Percentiles rank a stretch among this genome's conserved stretches.
Conservation (phyloP, 768 basidiomycete genomes). For the Hygrocybe coccinea region DNA sequence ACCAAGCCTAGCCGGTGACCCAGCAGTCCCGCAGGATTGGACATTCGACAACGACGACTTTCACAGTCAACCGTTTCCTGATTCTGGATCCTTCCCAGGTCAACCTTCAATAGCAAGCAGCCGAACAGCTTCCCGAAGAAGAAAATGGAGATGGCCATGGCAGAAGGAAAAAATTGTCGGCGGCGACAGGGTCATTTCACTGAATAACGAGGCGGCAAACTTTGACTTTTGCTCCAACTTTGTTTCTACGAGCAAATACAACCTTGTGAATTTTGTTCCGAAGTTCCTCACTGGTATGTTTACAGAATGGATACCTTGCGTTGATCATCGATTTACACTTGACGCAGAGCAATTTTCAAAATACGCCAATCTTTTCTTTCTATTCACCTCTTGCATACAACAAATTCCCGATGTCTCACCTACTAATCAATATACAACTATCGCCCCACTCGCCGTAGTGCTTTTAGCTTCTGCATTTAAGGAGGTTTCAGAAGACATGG, state of each 20-base stretch:
- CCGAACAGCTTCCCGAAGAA: conserved; percentile 23
- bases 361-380: conserved; percentile 97
- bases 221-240: conserved; percentile 72
- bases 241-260: conserved; percentile 95
- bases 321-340: conserved; percentile 9
- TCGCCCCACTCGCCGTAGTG: conserved; percentile 83
- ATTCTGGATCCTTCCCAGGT: conserved; percentile 39
- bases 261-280: conserved; percentile 76
- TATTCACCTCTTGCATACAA: conserved; percentile 95
- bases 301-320: background rate
- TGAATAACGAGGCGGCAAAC: conserved; percentile 72
- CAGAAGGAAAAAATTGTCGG: conserved; percentile 55
- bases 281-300: conserved; percentile 86
- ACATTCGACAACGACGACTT: conserved; percentile 65
- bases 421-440: conserved; percentile 92
- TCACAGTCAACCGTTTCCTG: conserved; percentile 40
- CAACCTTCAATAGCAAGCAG: conserved; percentile 16
- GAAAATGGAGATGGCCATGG: conserved; percentile 84
- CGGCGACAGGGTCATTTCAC: conserved; percentile 75
- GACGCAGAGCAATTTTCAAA: conserved; percentile 90
- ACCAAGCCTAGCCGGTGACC: conserved; percentile 32
- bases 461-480: conserved; percentile 93
- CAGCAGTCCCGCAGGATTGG: conserved; percentile 63
- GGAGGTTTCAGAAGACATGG: conserved; percentile 91
- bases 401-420: conserved; percentile 98